Conservation (phyloP, 2,329 filamentous ascomycete genomes). For the Penicillium sp. region DNA sequence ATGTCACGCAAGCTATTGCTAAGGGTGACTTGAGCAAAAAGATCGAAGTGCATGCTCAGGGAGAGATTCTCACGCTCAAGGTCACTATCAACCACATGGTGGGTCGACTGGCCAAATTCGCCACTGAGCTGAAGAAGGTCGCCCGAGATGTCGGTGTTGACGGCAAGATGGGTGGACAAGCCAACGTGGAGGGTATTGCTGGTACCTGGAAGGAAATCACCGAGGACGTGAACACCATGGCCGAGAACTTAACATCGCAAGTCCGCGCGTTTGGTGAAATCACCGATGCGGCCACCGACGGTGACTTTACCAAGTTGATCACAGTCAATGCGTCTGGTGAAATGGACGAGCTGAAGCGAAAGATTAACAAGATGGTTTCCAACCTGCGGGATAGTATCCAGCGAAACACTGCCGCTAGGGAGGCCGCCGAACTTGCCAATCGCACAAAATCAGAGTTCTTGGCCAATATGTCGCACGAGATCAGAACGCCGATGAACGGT, state of each 20-base stretch:
- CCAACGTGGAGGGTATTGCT: conserved; percentile 83
- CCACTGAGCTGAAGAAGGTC: conserved; percentile 87
- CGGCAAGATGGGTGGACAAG: conserved; percentile 96
- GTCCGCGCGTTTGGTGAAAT: conserved; percentile 97
- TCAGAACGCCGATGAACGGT: conserved; percentile 92
- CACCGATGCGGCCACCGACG: conserved; percentile 92
- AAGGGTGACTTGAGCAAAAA: conserved; percentile 93
- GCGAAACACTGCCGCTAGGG: conserved; percentile 86
- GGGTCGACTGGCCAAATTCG: conserved; percentile 86
- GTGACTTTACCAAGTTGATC: conserved; percentile 92
- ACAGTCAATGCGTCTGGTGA: conserved; percentile 95
- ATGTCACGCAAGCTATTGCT: conserved; percentile 88
- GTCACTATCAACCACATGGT: conserved; percentile 99
- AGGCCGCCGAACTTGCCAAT: conserved; percentile 91
- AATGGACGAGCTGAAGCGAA: conserved; percentile 97
- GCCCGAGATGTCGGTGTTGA: conserved; percentile 95
- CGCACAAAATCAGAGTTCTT: conserved; percentile 98
- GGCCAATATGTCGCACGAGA: conserved; percentile 98
- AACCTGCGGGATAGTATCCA: conserved; percentile 93
- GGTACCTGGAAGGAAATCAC: conserved; percentile 98
- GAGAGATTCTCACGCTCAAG: conserved; percentile 86
- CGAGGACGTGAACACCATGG: conserved; percentile 91
- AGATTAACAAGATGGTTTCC: conserved; percentile 99
- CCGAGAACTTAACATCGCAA: conserved; percentile 78
- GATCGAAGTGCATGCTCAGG: conserved; percentile 88